A percentile compares a stretch with the other conserved stretches of the same genome.
Conservation (phyloP, 306 rosid genomes). For the Comarum palustre region DNA sequence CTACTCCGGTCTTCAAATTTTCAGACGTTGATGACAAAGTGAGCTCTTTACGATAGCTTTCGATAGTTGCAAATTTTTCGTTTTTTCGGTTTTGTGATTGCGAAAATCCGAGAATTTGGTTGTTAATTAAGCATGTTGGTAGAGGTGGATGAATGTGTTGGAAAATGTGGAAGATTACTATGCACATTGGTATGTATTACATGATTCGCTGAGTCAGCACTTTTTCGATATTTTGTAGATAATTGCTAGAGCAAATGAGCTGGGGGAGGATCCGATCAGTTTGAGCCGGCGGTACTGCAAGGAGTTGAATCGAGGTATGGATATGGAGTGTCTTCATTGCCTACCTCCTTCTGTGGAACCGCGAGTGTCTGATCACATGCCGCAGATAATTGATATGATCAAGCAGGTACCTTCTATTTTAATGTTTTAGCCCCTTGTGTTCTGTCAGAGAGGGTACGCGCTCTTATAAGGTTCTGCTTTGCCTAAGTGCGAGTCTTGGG, state of each 20-base stretch:
- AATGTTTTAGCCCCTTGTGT: not conserved
- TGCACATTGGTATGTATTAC: conserved; percentile 69
- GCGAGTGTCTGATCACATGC: conserved; percentile 87
- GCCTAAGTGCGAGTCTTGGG: not conserved
- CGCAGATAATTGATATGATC: conserved; percentile 81
- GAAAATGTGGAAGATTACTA: conserved; percentile 37
- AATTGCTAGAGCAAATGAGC: conserved; percentile 77
- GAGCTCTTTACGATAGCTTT: conserved; percentile 23
- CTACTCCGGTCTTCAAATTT: no score
- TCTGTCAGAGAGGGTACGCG: not conserved
- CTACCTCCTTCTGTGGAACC: conserved; percentile 86
- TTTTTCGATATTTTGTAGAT: conserved; percentile 96
- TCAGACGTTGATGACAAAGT: conserved; percentile 97
- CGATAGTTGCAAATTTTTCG: not conserved
- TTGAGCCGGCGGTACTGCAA: conserved; percentile 76
- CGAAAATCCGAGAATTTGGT: conserved; percentile 7
- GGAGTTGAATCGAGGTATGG: conserved; percentile 79
- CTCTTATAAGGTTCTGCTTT: not conserved
- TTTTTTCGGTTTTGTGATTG: not conserved
- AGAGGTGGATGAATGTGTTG: conserved; percentile 3
- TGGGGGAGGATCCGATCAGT: conserved; percentile 83
- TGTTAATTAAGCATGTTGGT: not conserved
- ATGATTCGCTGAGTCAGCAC: conserved; percentile 92
- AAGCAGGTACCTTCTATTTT: conserved; percentile 57
- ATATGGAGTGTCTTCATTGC: conserved; percentile 73